Base-by-base conservation (phyloP, 176 grass and related monocot genomes). In the Zizania latifolia region DNA sequence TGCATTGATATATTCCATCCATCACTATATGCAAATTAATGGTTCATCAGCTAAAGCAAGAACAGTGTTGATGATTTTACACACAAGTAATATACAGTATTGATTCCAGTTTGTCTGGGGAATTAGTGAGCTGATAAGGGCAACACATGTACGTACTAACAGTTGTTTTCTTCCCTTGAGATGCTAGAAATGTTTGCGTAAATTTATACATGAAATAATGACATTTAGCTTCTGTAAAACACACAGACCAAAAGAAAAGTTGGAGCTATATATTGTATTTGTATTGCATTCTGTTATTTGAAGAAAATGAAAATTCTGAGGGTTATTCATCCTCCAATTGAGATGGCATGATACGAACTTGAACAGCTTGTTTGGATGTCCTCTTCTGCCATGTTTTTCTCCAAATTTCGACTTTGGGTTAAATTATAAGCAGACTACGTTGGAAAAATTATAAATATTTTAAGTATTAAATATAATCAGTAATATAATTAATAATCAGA, bases 1-100 rank as follows among this genome's bases (percentile, higher is more conserved):
- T 69, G 32, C 37, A 75, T 27, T 36, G n/a, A 63, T 86, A 15
- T n/a, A n/a, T n/a, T n/a, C n/a, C n/a, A 56, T 17, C 55, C 41
- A 29, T 53, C 38, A 14, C 45, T 68, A 46, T 31, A 69, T 76
- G 33, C 29, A 36, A 6, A 36, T 6, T 36, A 38, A 48, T 48
- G 16, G 19, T 7, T 16, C 44, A 6, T 43, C 3, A 13, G n/a
- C n/a, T n/a, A n/a, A n/a, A n/a, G n/a, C n/a, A n/a, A n/a, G n/a
- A n/a, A n/a, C n/a, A n/a, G n/a, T n/a, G n/a, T n/a, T n/a, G n/a
- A n/a, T n/a, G n/a, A n/a, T n/a, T n/a, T n/a, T n/a, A n/a, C n/a
- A n/a, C n/a, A n/a, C n/a, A n/a, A n/a, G n/a, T n/a, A n/a, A n/a
- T n/a, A n/a, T n/a, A n/a, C n/a, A n/a, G n/a, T n/a, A n/a, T n/a